These are phyloP conservation scores for Geotrichum fermentans DNA, from an alignment of 1,139 yeast genomes.

Conservation along the genomic window DNA sequence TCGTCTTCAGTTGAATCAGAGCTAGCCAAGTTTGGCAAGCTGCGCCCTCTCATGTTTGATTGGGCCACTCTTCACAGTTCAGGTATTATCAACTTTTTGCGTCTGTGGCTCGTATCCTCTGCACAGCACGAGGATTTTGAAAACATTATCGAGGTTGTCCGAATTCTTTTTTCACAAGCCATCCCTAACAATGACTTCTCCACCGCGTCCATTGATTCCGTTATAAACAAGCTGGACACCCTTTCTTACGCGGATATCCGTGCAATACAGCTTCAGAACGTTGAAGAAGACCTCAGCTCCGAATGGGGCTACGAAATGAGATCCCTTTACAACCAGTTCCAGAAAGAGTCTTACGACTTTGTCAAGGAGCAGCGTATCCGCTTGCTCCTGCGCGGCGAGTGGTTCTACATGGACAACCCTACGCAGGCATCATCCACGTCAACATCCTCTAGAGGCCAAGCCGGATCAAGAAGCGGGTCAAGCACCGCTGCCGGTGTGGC, in stretches of 20 bases:
- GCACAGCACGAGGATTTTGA: constrained; percentile 53
- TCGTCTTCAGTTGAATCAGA: constrained; percentile 30
- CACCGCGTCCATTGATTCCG: constrained; percentile 24
- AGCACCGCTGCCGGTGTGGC: constrained; percentile 21
- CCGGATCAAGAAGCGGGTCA: background rate
- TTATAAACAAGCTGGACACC: constrained; percentile 36
- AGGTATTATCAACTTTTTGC: constrained; percentile 53
- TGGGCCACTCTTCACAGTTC: constrained; percentile 55
- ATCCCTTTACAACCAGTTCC: constrained; percentile 50
- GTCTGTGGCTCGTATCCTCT: constrained; percentile 64
- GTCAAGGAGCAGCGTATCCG: constrained; percentile 75
- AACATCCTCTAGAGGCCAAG: background rate
- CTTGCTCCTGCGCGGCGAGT: constrained; percentile 68
- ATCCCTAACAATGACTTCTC: constrained; percentile 29
- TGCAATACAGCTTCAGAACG: constrained; percentile 47
- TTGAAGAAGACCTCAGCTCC: constrained; percentile 38
- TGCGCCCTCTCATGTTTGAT: constrained; percentile 47
- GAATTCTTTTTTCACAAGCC: constrained; percentile 36
- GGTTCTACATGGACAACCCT: constrained; percentile 73
- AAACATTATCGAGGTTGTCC: constrained; percentile 44
- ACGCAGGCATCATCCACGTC: constrained; percentile 23
- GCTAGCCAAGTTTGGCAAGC: constrained; percentile 28
- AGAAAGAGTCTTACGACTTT: constrained; percentile 61
- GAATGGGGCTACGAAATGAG: constrained; percentile 41
- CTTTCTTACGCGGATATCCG: constrained; percentile 51